Conservation (phyloP, 139 green algal species). For the Spirogloea muscicola region DNA sequence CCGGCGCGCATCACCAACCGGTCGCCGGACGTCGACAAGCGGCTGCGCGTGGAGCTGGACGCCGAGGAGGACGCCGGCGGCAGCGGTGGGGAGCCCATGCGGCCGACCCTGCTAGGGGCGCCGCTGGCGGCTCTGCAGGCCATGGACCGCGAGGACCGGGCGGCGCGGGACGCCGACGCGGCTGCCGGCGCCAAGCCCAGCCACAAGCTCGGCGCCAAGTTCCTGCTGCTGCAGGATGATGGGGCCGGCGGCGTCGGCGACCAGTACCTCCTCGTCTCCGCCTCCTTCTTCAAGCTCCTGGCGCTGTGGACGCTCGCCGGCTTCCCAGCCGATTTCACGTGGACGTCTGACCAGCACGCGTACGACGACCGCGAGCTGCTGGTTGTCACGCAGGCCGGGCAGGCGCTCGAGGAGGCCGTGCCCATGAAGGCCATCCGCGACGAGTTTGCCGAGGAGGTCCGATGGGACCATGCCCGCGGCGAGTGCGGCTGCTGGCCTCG, state of each 20-base stretch:
- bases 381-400: slow-evolving; percentile 9
- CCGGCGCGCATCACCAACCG: background rate
- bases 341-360: slow-evolving; percentile 6
- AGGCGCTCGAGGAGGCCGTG: background rate
- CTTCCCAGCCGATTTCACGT: slow-evolving; percentile 6
- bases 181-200: no score
- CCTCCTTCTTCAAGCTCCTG: slow-evolving; percentile 18
- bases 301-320: background rate
- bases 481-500: background rate
- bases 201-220: no score
- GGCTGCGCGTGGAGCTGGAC: slow-evolving; percentile 9
- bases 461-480: background rate
- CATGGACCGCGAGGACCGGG: no score
- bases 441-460: slow-evolving; percentile 11
- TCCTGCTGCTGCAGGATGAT: no score
- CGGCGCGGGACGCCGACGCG: no score
- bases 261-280: slow-evolving; percentile 11
- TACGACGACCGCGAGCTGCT: slow-evolving; percentile 15
- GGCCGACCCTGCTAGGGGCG: no score
- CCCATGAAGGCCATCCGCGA: slow-evolving; percentile 14
- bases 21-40: slow-evolving; percentile 10
- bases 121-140: no score
- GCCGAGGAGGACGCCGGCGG: no score
- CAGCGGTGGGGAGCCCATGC: no score
- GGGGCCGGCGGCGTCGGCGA: no score